A percentile compares a stretch with the other conserved stretches of the same genome.
phyloP scores from a whole-genome alignment of 495 filamentous ascomycete species.

The Hypomontagnella submonticulosa region DNA sequence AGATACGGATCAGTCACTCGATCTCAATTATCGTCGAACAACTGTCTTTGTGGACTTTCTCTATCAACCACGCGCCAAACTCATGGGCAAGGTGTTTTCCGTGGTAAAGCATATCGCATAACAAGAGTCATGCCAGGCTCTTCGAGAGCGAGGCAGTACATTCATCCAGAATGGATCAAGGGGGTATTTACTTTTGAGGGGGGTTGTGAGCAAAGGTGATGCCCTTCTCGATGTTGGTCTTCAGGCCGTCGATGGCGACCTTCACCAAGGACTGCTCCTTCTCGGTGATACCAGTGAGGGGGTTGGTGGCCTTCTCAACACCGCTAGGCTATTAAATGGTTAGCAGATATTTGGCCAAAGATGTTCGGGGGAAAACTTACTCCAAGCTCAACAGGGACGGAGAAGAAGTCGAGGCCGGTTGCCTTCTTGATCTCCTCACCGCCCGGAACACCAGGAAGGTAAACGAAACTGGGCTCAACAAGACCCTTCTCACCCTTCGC shows the following conservation, averaged over 20 bases:
- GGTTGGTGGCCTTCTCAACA: constrained; percentile 82
- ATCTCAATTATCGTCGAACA: constrained; percentile 40
- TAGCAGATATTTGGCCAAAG: constrained; percentile 43
- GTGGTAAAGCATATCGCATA: constrained; percentile 36
- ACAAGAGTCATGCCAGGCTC: constrained; percentile 21
- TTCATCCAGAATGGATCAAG: constrained; percentile 39
- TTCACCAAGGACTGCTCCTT: constrained; percentile 89
- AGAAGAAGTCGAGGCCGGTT: constrained; percentile 92
- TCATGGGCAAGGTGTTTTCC: constrained; percentile 25
- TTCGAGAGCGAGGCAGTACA: constrained; percentile 24
- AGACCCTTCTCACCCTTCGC: constrained; percentile 87
- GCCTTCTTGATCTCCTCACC: constrained; percentile 85
- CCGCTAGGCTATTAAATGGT: constrained; percentile 71
- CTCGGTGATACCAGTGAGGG: constrained; percentile 75
- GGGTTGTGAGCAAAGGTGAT: constrained; percentile 88
- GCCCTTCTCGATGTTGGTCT: constrained; percentile 94
- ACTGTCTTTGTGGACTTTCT: constrained; percentile 46
- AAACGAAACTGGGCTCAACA: constrained; percentile 93
- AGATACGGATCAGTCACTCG: constrained; percentile 51
- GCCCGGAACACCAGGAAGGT: constrained; percentile 88
- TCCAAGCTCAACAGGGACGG: constrained; percentile 91
- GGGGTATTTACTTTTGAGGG: constrained; percentile 65
- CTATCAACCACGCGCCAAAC: constrained; percentile 47
- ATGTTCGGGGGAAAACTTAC: constrained; percentile 64
- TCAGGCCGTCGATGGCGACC: constrained; percentile 75